phyloP scores from a whole-genome alignment of 2,329 filamentous ascomycete genomes.

The Leptographium wingfieldii region DNA sequence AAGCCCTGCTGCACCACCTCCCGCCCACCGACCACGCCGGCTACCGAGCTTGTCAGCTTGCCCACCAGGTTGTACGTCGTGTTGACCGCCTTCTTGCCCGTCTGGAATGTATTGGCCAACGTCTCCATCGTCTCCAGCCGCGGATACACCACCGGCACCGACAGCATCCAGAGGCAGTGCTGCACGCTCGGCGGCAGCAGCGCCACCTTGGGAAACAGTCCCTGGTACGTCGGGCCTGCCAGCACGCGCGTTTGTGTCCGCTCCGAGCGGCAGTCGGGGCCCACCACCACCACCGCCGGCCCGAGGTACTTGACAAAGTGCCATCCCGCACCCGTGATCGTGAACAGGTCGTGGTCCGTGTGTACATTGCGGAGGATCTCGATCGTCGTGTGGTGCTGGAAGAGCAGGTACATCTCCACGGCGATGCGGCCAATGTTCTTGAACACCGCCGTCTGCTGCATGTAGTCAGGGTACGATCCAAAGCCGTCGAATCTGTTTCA shows the following conservation, averaged over 20 bases:
- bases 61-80: slow-evolving; percentile 93
- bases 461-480: slow-evolving; percentile 93
- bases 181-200: slow-evolving; percentile 85
- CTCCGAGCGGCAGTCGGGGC: slow-evolving; percentile 85
- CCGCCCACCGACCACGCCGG: slow-evolving; percentile 89
- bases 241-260: slow-evolving; percentile 83
- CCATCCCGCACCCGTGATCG: slow-evolving; percentile 93
- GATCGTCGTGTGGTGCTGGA: slow-evolving; percentile 93
- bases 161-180: slow-evolving; percentile 93
- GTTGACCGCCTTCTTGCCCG: slow-evolving; percentile 92
- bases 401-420: slow-evolving; percentile 94
- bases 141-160: slow-evolving; percentile 83
- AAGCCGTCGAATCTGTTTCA: slow-evolving; percentile 77
- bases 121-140: slow-evolving; percentile 85
- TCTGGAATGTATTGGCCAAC: slow-evolving; percentile 79
- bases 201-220: slow-evolving; percentile 89
- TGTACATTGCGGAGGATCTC: slow-evolving; percentile 84
- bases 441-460: slow-evolving; percentile 96
- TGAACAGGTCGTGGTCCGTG: slow-evolving; percentile 86
- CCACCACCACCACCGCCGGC: slow-evolving; percentile 78
- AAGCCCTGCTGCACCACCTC: slow-evolving; percentile 88
- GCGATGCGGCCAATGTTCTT: slow-evolving; percentile 95
- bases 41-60: slow-evolving; percentile 88
- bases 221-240: slow-evolving; percentile 93
- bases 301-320: slow-evolving; percentile 97